Evolutionary conservation across 2,329 filamentous ascomycete species (phyloP), one percentile per base, ranked within the genome.

Genomic region (Zymoseptoria pseudotritici): DNA sequence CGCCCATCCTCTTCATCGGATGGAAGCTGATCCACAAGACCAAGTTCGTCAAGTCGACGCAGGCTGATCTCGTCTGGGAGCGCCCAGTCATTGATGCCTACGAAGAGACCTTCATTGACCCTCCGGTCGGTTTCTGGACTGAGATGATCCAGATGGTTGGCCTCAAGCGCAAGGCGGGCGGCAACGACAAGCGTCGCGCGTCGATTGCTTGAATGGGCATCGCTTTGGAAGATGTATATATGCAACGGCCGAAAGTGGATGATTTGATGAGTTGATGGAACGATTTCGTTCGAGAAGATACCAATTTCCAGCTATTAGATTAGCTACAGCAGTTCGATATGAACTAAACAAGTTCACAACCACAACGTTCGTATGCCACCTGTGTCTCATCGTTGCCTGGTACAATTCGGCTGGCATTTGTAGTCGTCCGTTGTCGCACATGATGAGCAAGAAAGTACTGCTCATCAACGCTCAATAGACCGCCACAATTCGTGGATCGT

Each of bases 1-100:
- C 80, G 0, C 78, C 80, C 3, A 65, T 82, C 50, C 71, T 83
- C 9, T 88, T 80, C 71, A 54, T 80, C 52, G 75, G 75, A 67
- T 90, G 85, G 85, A 90, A 90, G 74, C 3, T 89, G 0, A 21
- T 85, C 71, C 83, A 87, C 75, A 76, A 76, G 55, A 89, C 86
- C 4, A 79, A 77, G 61, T 76, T 83, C 57, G 75, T 85, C 17
- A 73, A 73, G 1, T 74, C 85, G 0, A 68, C 74, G 9, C 80
- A 88, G 67, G 78, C 79, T 3, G 84, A 87, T 66, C 75, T 87
- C 2, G 74, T 85, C 19, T 87, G 83, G 83, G 81, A 87, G 62
- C 76, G 79, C n/a, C 83, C 83, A 9, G 68, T 76, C 17, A 81
- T 86, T 58, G 84, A 87, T 60, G 79, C 78, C 0, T 86, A 86